Conservation (phyloP, 768 basidiomycete species). For the Lepiota venenata region DNA sequence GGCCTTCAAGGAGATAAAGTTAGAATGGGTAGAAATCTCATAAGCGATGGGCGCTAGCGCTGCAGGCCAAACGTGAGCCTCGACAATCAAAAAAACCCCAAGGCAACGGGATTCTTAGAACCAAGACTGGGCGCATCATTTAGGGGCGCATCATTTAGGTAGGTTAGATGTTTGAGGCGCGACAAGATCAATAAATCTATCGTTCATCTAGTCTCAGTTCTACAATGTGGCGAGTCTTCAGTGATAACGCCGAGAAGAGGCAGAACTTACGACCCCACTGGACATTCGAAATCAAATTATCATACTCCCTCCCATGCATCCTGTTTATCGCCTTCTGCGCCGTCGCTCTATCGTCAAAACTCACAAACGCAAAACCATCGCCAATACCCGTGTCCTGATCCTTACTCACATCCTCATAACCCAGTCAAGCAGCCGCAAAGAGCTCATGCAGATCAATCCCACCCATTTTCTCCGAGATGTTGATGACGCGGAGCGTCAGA, state of each 20-base stretch:
- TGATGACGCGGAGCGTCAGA: slow-evolving; percentile 95
- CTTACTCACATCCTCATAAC: slow-evolving; percentile 85
- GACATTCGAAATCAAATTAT: slow-evolving; percentile 78
- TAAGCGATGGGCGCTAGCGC: background rate
- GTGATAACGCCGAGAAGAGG: background rate
- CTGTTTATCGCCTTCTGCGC: slow-evolving; percentile 92
- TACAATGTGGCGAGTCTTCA: too few species aligned
- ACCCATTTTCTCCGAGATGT: slow-evolving; percentile 92
- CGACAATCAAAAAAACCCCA: too few species aligned
- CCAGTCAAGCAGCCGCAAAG: slow-evolving; percentile 80
- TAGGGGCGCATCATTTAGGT: too few species aligned
- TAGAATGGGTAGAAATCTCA: too few species aligned
- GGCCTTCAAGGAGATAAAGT: too few species aligned
- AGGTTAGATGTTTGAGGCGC: too few species aligned
- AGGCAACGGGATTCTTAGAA: too few species aligned
- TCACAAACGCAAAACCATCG: slow-evolving; percentile 97
- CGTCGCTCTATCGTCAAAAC: slow-evolving; percentile 77
- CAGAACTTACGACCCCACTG: slow-evolving; percentile 54
- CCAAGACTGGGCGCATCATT: background rate
- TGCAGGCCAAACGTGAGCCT: background rate
- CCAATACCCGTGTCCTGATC: slow-evolving; percentile 94
- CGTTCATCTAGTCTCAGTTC: too few species aligned
- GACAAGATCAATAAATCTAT: too few species aligned
- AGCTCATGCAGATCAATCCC: slow-evolving; percentile 93
- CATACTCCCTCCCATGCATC: slow-evolving; percentile 88